A percentile compares a stretch with the other conserved stretches of the same genome.
Conservation (phyloP, 768 basidiomycete genomes). For the Lactifluus echinatus region DNA sequence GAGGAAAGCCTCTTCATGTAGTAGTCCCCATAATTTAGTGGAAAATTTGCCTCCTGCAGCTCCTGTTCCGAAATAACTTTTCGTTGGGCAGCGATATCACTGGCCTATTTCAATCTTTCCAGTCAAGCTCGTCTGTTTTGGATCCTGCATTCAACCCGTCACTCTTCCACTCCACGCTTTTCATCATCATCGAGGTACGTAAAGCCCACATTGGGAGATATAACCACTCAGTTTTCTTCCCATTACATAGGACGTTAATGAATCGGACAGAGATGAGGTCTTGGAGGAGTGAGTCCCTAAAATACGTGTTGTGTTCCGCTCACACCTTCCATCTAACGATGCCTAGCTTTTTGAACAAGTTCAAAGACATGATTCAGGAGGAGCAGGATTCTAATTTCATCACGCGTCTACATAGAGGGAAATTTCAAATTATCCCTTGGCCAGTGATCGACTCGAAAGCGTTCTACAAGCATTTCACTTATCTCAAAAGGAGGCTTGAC, state of each 20-base stretch:
- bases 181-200: slow-evolving; percentile 57
- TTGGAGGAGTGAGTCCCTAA: slow-evolving; percentile 39
- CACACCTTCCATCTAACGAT: background rate
- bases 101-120: no score
- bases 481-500: slow-evolving; percentile 39
- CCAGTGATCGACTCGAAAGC: no score
- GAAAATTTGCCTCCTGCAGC: no score
- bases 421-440: no score
- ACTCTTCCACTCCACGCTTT: slow-evolving; percentile 48
- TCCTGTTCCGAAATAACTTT: no score
- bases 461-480: slow-evolving; percentile 39
- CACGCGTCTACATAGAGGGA: slow-evolving; percentile 44
- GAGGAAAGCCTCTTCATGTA: no score
- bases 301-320: background rate
- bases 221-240: background rate
- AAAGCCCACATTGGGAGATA: background rate
- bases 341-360: slow-evolving; percentile 18
- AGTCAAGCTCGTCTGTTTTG: no score
- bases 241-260: slow-evolving; percentile 46
- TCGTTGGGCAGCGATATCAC: no score
- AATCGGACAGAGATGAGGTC: slow-evolving; percentile 50
- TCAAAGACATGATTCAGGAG: slow-evolving; percentile 38
- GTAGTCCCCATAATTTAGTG: no score
- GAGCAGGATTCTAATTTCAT: slow-evolving; percentile 58
- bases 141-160: slow-evolving; percentile 1